Conservation (phyloP, 1,284 basidiomycete genomes). For the Moesziomyces sp. region DNA sequence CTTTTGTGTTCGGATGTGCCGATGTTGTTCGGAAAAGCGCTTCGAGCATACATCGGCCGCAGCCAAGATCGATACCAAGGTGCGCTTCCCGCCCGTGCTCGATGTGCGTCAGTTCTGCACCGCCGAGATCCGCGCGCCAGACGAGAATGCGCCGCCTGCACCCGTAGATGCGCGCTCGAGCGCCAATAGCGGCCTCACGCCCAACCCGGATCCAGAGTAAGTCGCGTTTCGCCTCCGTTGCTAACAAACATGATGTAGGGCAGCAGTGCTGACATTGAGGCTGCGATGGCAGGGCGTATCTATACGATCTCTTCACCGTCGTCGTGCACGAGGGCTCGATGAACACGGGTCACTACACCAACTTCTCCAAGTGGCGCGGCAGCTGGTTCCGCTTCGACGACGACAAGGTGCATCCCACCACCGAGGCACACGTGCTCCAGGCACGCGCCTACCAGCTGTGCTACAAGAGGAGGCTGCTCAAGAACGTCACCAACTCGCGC, state of each 20-base stretch:
- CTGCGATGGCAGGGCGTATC: constrained; percentile 67
- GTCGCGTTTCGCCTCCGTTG: neutral
- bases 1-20: too few species aligned
- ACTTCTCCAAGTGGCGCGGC: constrained; percentile 79
- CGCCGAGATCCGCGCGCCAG: constrained; percentile 55
- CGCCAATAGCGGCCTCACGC: constrained; percentile 8
- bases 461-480: constrained; percentile 54
- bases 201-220: constrained; percentile 40
- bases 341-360: constrained; percentile 93
- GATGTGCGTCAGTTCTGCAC: constrained; percentile 91
- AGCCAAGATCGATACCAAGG: constrained; percentile 82
- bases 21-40: constrained; percentile 72
- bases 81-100: constrained; percentile 83
- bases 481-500: constrained; percentile 34
- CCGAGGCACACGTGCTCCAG: constrained; percentile 41
- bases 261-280: too few species aligned
- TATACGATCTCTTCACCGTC: constrained; percentile 89
- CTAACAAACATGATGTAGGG: too few species aligned
- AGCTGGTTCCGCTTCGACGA: constrained; percentile 93
- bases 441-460: constrained; percentile 63
- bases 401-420: constrained; percentile 74
- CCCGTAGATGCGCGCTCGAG: neutral
- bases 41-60: constrained; percentile 82
- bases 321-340: constrained; percentile 90
- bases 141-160: constrained; percentile 1